phyloP scores from a whole-genome alignment of 805 yeast species.

The Candida michaelii region DNA sequence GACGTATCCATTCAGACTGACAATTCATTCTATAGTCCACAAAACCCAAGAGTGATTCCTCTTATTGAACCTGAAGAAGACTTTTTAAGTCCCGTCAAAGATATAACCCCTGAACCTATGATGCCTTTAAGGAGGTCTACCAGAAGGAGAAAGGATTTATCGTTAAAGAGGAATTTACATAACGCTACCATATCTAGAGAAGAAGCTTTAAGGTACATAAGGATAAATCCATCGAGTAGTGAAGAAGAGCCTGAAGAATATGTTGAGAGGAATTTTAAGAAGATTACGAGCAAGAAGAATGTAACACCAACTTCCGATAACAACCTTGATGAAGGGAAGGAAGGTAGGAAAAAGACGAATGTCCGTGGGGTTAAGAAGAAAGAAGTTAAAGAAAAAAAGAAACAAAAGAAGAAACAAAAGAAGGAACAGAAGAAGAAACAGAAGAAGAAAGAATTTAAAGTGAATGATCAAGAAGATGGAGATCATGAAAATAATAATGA shows the following conservation, averaged over 20 bases:
- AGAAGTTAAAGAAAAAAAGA: too few species aligned
- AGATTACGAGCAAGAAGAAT: neutral
- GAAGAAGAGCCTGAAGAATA: neutral
- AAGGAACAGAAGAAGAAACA: neutral
- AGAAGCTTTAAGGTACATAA: neutral
- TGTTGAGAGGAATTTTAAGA: too few species aligned
- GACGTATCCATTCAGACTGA: neutral
- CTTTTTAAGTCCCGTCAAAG: too few species aligned
- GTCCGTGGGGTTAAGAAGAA: too few species aligned
- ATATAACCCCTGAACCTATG: too few species aligned
- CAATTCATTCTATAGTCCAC: neutral
- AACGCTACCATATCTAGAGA: neutral
- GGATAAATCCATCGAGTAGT: conserved; percentile 1
- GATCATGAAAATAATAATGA: too few species aligned
- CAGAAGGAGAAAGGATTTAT: conserved; percentile 5
- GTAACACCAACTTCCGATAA: neutral
- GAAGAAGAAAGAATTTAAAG: too few species aligned
- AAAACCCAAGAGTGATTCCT: neutral
- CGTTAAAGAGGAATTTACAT: conserved; percentile 1
- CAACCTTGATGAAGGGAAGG: neutral
- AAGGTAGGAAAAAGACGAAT: too few species aligned
- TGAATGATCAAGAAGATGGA: neutral
- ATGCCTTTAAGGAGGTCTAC: neutral
- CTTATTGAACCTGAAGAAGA: neutral
- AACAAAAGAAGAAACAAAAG: neutral